Conservation (phyloP, 306 rosid species). For the Trifolium repens region DNA sequence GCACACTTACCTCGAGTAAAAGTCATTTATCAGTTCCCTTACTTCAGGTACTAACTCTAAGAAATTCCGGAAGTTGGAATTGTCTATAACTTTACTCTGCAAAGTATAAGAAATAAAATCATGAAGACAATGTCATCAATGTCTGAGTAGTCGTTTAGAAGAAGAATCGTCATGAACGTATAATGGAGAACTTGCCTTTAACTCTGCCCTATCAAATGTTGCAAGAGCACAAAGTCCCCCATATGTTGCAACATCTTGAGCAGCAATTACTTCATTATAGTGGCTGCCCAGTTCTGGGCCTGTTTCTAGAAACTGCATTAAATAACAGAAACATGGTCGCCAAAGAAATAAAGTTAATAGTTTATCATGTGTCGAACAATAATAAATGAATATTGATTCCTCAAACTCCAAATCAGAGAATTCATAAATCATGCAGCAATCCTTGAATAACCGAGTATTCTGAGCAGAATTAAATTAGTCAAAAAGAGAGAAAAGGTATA, state of each 20-base stretch:
- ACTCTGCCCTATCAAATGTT: constrained; percentile 86
- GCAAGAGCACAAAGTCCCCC: constrained; percentile 99
- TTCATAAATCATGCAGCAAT: constrained; percentile 24
- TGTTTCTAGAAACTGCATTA: constrained; percentile 85
- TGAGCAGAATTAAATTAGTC: constrained; percentile 16
- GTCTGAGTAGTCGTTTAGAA: constrained; percentile 16
- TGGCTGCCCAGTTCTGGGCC: constrained; percentile 77
- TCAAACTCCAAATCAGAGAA: constrained; percentile 15
- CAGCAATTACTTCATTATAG: constrained; percentile 91
- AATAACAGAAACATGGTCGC: constrained; percentile 31
- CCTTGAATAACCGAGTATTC: constrained; percentile 14
- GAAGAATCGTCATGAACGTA: constrained; percentile 32
- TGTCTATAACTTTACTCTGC: constrained; percentile 96
- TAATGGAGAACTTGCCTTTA: constrained; percentile 67
- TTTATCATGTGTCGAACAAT: constrained; percentile 27
- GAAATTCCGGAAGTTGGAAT: constrained; percentile 83
- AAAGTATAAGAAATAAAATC: constrained; percentile 43
- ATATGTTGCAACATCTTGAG: constrained; percentile 97
- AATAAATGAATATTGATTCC: constrained; percentile 29
- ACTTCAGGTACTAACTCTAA: constrained; percentile 96
- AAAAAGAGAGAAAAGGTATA: constrained; percentile 36
- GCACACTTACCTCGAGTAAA: constrained; percentile 81
- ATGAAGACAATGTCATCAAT: constrained; percentile 31
- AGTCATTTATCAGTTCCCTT: constrained; percentile 94
- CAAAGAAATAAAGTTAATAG: constrained; percentile 15